Conservation (phyloP, 2,329 filamentous ascomycete genomes). For the Fusarium palustre region DNA sequence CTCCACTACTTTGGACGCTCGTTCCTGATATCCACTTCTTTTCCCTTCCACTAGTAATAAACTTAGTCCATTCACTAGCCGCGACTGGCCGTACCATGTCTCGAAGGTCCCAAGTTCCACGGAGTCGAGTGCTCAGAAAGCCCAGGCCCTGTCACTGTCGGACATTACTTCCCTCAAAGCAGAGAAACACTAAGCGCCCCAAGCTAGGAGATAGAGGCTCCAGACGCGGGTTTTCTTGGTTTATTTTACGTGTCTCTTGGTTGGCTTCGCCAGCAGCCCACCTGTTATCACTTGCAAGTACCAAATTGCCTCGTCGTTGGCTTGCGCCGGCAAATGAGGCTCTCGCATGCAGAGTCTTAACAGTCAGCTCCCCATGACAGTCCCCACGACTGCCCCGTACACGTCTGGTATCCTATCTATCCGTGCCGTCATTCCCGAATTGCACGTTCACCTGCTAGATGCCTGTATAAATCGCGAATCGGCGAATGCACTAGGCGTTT, state of each 20-base stretch:
- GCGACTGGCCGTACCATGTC: constrained; percentile 45
- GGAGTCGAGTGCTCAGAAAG: constrained; percentile 31
- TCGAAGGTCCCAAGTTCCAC: constrained; percentile 24
- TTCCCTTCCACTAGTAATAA: constrained; percentile 18
- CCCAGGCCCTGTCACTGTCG: constrained; percentile 43
- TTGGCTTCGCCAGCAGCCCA: constrained; percentile 42
- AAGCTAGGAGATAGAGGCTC: constrained; percentile 34
- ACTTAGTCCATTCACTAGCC: constrained; percentile 43
- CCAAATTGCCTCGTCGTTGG: constrained; percentile 30
- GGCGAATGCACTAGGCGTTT: constrained; percentile 9
- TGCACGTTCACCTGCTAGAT: constrained; percentile 1
- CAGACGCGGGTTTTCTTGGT: constrained; percentile 42
- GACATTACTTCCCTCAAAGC: constrained; percentile 43
- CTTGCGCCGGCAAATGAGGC: constrained; percentile 41
- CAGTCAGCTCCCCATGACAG: constrained; percentile 19
- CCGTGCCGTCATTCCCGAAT: constrained; percentile 47
- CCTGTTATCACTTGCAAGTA: constrained; percentile 43
- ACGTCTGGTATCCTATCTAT: constrained; percentile 38
- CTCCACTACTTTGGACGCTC: constrained; percentile 35
- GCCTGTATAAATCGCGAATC: constrained; percentile 30
- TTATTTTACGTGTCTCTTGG: constrained; percentile 45
- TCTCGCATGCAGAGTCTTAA: constrained; percentile 23
- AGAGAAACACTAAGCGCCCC: constrained; percentile 27
- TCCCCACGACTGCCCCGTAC: constrained; percentile 19
- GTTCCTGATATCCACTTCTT: constrained; percentile 42